Base-by-base conservation (phyloP, 2,329 filamentous ascomycete genomes). In the Ceratocystis alfenasii region DNA sequence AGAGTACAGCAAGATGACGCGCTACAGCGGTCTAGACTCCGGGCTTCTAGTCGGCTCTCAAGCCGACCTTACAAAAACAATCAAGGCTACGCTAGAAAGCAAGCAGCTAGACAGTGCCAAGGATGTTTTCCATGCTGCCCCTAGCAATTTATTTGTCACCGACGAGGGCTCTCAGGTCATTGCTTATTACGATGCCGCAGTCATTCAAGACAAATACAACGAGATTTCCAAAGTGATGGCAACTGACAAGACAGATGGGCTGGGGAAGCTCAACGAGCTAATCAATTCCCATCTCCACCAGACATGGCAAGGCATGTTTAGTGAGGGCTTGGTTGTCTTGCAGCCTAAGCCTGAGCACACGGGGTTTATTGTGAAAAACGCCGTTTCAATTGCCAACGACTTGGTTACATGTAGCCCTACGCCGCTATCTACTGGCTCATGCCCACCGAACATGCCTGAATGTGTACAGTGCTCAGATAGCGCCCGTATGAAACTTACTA, bases 251-350 rank as follows among this genome's bases (percentile, higher is more conserved):
- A 81, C 83, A 36, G 78, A 80, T 59, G 89, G 87, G 1, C 78
- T 93, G 28, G 76, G 77, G 65, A 78, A 81, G 63, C 82, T 97
- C 44, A 87, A 87, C 67, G 78, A 83, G 59, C 81, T 97, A 67
- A 89, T 96, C 73, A 92, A 89, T 72, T 82, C 87, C 1, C 94
- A 97, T 74, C 80, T 97, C 3, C 92, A 96, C 73, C 81, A 82
- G 65, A 88, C 86, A 10, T 97, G 94, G 84, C 90, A 95, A 72
- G 89, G 87, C 70, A 80, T 80, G 25, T 95, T 94, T 74, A 78
- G 83, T 0, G 80, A 82, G 48, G 93, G 94, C 36, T 87, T 97
- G 66, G 83, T 86, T 4, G 85, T 96, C 2, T 78, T 95, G 55
- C 92, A 95, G 73, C 91, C 93, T 0, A 80, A 88, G 22, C 83